Evolutionary conservation across 2,329 filamentous ascomycete genomes (phyloP), one percentile per base, ranked within the genome.

Genomic region (Fusarium sp.): DNA sequence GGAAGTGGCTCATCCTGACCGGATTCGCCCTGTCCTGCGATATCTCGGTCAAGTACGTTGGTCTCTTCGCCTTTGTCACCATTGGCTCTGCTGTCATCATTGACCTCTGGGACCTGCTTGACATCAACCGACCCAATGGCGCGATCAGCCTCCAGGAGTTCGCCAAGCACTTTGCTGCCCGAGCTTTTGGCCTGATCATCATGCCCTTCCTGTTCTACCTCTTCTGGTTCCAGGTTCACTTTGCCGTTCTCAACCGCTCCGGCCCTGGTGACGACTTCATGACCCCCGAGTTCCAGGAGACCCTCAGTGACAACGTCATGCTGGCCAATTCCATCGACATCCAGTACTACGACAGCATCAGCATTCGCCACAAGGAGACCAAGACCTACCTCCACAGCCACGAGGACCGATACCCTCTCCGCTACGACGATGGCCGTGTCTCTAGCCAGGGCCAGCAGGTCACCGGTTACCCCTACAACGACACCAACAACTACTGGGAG

Each of bases 201-300:
- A 88, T 98, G 72, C 96, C 96, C 13, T 97, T 99, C 85, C 85
- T 98, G 76, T 96, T 99, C 82, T 99, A 99, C 81, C 88, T 99
- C 50, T 98, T 99, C 86, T 99, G 96, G 96, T 99, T 99, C 90
- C 96, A 99, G 85, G 94, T 99, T 29, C 96, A 99, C 83, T 99
- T 99, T 80, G 86, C 93, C 46, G 93, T 99, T 74, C 86, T 99
- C 68, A 91, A 83, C 71, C 87, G 90, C 65, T 98, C 96, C 57
- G 96, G 96, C 34, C 95, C 96, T 46, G 96, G 96, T 58, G 96
- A 99, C 77, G 95, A 98, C 77, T 99, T 99, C 83, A 99, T 99
- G 96, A 93, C 91, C 4, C 96, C 96, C 1, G 93, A 96, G 77
- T 99, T 99, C 84, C 96, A 99, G 83, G 94, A 97, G 83, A 98